Conservation (phyloP, 2,329 filamentous ascomycete genomes). For the Tolypocladium amazonense region DNA sequence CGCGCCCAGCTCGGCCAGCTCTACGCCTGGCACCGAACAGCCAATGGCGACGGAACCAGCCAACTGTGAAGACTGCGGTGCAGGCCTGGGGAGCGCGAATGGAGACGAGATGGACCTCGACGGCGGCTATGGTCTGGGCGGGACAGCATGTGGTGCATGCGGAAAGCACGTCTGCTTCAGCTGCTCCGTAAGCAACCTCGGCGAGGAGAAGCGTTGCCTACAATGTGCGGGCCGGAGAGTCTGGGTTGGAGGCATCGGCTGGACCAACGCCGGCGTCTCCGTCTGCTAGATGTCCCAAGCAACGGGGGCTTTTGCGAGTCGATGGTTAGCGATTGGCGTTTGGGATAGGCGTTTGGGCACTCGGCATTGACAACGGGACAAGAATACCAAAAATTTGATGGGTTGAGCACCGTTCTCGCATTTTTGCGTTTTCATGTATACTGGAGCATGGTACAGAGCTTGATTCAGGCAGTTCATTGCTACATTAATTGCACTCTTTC, state of each 20-base stretch:
- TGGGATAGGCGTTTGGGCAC: background rate
- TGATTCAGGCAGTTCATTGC: background rate
- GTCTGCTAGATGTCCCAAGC: slow-evolving; percentile 9
- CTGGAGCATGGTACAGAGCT: background rate
- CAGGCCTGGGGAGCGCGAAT: slow-evolving; percentile 10
- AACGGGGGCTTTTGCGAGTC: background rate
- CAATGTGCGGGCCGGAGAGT: slow-evolving; percentile 34
- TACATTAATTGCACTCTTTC: background rate
- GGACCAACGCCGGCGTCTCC: slow-evolving; percentile 8
- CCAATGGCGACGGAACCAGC: slow-evolving; percentile 11
- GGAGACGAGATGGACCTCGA: slow-evolving; percentile 31
- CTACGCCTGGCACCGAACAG: slow-evolving; percentile 10
- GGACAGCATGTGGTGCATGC: slow-evolving; percentile 35
- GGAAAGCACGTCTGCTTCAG: slow-evolving; percentile 46
- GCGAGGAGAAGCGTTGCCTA: slow-evolving; percentile 41
- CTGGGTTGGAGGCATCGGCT: slow-evolving; percentile 7
- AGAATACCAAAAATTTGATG: background rate
- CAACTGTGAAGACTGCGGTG: slow-evolving; percentile 45
- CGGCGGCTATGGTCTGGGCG: slow-evolving; percentile 8
- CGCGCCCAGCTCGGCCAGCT: slow-evolving; percentile 15
- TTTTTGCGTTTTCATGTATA: background rate
- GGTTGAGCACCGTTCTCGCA: background rate
- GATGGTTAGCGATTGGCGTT: background rate
- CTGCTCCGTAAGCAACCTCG: slow-evolving; percentile 49
- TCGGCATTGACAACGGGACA: background rate